Percentiles rank a stretch among this genome's conserved stretches.
phyloP scores from a whole-genome alignment of 805 yeast species.

The Yueomyces sinensis region DNA sequence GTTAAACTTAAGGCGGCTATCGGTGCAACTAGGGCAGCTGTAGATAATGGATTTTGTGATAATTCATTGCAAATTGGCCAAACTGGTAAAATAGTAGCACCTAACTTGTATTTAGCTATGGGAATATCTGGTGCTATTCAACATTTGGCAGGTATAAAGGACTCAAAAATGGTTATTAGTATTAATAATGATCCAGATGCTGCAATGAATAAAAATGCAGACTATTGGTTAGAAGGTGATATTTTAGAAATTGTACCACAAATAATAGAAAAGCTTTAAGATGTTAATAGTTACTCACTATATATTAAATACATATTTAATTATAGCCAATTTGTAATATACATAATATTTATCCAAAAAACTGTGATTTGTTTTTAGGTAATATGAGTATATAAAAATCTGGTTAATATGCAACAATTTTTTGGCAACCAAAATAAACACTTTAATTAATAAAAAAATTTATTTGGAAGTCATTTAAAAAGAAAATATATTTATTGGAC shows the following conservation, averaged over 20 bases:
- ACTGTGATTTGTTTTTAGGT: too few species aligned
- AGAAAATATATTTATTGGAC: too few species aligned
- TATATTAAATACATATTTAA: too few species aligned
- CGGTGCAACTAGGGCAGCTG: conserved; percentile 98
- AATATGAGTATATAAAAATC: too few species aligned
- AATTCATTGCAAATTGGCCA: conserved; percentile 96
- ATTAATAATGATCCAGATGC: conserved; percentile 91
- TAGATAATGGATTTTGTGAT: conserved; percentile 90
- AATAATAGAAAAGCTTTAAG: conserved; percentile 48
- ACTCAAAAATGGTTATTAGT: conserved; percentile 84
- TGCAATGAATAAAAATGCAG: conserved; percentile 86
- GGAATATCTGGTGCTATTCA: conserved; percentile 97
- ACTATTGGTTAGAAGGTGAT: conserved; percentile 82
- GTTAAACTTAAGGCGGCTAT: conserved; percentile 77
- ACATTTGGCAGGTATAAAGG: conserved; percentile 98
- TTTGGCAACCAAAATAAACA: too few species aligned
- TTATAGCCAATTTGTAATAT: too few species aligned
- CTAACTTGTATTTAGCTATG: conserved; percentile 83
- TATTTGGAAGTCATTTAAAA: too few species aligned
- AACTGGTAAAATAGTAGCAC: conserved; percentile 96
- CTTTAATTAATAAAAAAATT: too few species aligned
- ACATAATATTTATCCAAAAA: too few species aligned
- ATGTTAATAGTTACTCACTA: too few species aligned
- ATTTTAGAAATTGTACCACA: conserved; percentile 82
- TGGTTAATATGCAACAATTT: too few species aligned